Base-by-base conservation (phyloP, 1,284 basidiomycete genomes). In the Xerocomus amazonicus region DNA sequence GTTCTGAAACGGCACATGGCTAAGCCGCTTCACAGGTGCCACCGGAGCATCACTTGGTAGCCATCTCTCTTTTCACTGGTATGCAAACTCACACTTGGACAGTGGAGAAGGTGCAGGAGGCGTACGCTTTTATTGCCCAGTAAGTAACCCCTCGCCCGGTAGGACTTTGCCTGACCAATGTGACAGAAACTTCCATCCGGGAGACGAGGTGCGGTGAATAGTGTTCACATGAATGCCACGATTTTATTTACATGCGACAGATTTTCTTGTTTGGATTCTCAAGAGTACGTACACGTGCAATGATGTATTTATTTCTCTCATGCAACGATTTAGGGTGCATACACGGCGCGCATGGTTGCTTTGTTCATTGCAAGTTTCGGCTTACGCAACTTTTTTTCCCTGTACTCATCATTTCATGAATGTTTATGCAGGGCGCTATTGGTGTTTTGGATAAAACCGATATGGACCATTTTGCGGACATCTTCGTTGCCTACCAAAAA, bases 191-290 rank as follows among this genome's bases (percentile, higher is more conserved):
- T 87, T 80, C 56, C 69, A 68, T 43, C 81, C 79, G 9, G 84
- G 83, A 40, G 84, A 87, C 65, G 84, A 87, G 73, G 84, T 83
- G 56, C 58, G 49, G 9, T 43, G 1, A 26, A 26, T 37, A 34
- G 9, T 38, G 23, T 39, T 26, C 33, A 43, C 39, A 32, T 26
- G 27, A 4, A 41, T 45, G 13, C 37, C 31, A 27, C 23, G 29
- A 7, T 26, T 4, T 12, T 13, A 29, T 53, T 61, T 17, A 65
- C 34, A 23, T 53, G 16, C 19, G 16, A 9, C 42, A 66, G 83
- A 80, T 87, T n/a, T 87, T 81, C 62, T 72, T 87, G 36, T 87
- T 87, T 63, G 84, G 84, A 3, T 87, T 87, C 62, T 87, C 84
- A 14, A 72, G 84, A 60, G 83, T 83, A 65, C 55, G 67, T 47